These are phyloP conservation scores for Malus asiatica DNA, from an alignment of 306 rosid genomes.

Conservation along the genomic window DNA sequence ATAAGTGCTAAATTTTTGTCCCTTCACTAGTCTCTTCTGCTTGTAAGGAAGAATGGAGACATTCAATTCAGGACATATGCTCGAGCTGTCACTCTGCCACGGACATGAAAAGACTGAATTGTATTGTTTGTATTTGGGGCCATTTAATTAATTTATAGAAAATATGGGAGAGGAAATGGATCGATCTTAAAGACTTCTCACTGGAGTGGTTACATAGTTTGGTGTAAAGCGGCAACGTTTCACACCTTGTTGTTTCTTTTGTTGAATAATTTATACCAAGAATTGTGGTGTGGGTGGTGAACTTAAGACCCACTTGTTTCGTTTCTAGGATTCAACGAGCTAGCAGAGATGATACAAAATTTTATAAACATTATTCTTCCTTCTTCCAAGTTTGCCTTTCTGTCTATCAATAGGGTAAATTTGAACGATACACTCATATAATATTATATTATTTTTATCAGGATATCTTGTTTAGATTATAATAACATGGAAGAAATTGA, in stretches of 20 bases:
- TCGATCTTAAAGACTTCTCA: slow-evolving; percentile 5
- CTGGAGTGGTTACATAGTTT: slow-evolving; percentile 26
- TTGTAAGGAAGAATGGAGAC: slow-evolving; percentile 8
- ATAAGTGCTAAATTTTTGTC: slow-evolving; percentile 18
- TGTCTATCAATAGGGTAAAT: neutral
- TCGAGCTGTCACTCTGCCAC: slow-evolving; percentile 25
- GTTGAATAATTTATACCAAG: neutral
- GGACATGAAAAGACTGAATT: slow-evolving; percentile 18
- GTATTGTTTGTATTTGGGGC: slow-evolving; percentile 5
- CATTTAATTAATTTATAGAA: neutral
- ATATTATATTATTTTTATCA: neutral
- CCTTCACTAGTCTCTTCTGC: slow-evolving; percentile 16
- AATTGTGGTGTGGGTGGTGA: neutral
- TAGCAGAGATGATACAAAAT: neutral
- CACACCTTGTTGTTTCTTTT: slow-evolving; percentile 22
- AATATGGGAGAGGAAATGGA: neutral
- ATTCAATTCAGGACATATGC: slow-evolving; percentile 16
- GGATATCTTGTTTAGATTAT: neutral
- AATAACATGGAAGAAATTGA: too few species aligned
- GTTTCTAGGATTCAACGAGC: neutral
- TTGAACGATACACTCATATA: neutral
- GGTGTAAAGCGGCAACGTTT: slow-evolving; percentile 30
- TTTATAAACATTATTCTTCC: neutral
- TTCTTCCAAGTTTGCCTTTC: neutral
- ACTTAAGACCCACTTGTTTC: slow-evolving; percentile 15